phyloP scores from a whole-genome alignment of 2,329 filamentous ascomycete species.

The Aspergillus oerlinghausenensis region DNA sequence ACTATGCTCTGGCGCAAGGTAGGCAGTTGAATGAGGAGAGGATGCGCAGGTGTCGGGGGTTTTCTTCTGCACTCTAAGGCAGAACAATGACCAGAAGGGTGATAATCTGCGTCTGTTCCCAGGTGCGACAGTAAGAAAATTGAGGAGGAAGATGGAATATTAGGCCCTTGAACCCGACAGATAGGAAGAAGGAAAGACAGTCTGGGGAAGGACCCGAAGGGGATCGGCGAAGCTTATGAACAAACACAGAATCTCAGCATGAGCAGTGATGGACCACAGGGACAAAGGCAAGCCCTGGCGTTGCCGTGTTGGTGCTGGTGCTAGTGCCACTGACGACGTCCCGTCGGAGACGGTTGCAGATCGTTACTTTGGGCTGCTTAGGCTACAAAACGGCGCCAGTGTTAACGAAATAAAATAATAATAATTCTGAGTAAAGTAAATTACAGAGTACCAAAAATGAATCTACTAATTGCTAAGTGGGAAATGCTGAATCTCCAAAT shows the following conservation, averaged over 20 bases:
- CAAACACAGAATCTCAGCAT: slow-evolving; percentile 31
- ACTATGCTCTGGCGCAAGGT: not conserved
- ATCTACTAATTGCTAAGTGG: slow-evolving; percentile 7
- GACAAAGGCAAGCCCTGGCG: slow-evolving; percentile 25
- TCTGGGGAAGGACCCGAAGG: slow-evolving; percentile 36
- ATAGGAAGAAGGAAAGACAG: slow-evolving; percentile 22
- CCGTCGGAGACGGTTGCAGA: slow-evolving; percentile 37
- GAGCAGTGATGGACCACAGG: slow-evolving; percentile 21
- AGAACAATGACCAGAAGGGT: slow-evolving; percentile 1
- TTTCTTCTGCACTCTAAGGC: not conserved
- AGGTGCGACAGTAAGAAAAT: slow-evolving; percentile 2
- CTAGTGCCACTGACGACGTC: slow-evolving; percentile 40
- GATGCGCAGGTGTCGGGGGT: not conserved
- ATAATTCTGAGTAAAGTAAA: slow-evolving; percentile 3
- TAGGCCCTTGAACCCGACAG: slow-evolving; percentile 12
- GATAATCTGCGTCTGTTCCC: not conserved
- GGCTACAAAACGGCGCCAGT: slow-evolving; percentile 25
- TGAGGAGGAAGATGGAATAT: slow-evolving; percentile 5
- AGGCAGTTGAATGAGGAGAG: not conserved
- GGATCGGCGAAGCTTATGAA: slow-evolving; percentile 44
- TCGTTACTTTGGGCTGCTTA: slow-evolving; percentile 29
- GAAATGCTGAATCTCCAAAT: slow-evolving; percentile 17
- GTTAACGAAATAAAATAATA: slow-evolving; percentile 12
- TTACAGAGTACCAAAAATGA: not conserved
- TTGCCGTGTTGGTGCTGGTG: slow-evolving; percentile 20